Evolutionary conservation across 2,329 filamentous ascomycete genomes (phyloP), one percentile per base, ranked within the genome.

Genomic region (Penicillium sp.): DNA sequence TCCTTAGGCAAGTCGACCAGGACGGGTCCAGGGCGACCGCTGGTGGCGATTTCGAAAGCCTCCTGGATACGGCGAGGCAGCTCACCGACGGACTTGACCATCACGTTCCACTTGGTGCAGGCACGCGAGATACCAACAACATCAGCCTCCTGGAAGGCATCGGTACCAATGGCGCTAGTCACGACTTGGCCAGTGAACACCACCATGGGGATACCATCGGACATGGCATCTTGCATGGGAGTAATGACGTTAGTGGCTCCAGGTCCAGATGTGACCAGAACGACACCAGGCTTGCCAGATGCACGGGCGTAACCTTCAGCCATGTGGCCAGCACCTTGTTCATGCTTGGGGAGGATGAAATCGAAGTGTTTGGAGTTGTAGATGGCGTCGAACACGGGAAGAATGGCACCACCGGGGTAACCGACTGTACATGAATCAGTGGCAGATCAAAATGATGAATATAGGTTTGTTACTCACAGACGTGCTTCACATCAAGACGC

Each of bases 31-130:
- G 95, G 95, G 48, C 95, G 86, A 59, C 95, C 95, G 68, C 89
- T 95, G 43, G 91, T 98, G 41, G 95, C 95, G 72, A 98, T 98
- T 79, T 98, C 93, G 71, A 98, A 98, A 48, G 95, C 95, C 79
- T 98, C 95, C 75, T 97, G 96, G 72, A 98, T 98, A 63, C 93
- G 86, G 68, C 90, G 86, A 50, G 95, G 95, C 55, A 99, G 83
- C 78, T 99, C 95, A 50, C 91, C 92, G 54, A 96, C 87, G 74
- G 89, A 93, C 84, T 96, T 97, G 48, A 97, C 91, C 92, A 98
- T 96, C 59, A 96, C 91, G 69, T 98, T 98, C 95, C 95, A 99
- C 81, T 98, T 98, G 66, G 93, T 97, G 83, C 93, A 97, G 21
- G 93, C 88, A 70, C 93, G 86, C 33, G 91, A 96, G 75, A 99